phyloP scores from a whole-genome alignment of 1,139 yeast genomes.

The Candida sanyaensis region DNA sequence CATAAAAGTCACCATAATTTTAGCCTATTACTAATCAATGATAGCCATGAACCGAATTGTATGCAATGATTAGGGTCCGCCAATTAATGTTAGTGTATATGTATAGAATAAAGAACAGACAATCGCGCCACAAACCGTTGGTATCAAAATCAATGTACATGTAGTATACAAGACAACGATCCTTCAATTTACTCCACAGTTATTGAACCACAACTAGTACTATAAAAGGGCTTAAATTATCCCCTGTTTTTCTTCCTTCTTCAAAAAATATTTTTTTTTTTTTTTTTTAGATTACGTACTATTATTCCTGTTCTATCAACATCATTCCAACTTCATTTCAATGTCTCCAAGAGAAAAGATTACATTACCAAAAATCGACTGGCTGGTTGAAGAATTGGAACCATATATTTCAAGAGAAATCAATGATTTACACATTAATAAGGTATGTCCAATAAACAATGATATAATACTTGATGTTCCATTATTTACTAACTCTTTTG shows the following conservation, averaged over 20 bases:
- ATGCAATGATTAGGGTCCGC: not conserved
- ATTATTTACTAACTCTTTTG: no score
- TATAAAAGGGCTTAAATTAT: not conserved
- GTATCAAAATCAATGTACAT: no score
- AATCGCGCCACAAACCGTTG: no score
- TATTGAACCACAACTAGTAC: not conserved
- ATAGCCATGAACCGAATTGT: no score
- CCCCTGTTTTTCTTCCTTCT: not conserved
- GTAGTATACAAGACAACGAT: no score
- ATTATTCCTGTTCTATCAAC: not conserved
- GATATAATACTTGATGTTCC: no score
- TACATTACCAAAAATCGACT: slow-evolving; percentile 41
- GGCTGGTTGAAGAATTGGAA: slow-evolving; percentile 44
- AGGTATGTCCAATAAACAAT: slow-evolving; percentile 12
- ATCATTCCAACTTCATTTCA: not conserved
- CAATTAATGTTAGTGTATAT: no score
- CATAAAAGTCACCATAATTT: no score
- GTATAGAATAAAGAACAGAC: no score
- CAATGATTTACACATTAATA: slow-evolving; percentile 42
- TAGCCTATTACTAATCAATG: no score
- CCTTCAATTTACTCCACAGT: not conserved
- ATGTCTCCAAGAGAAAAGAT: slow-evolving; percentile 16
- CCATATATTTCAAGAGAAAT: slow-evolving; percentile 45
- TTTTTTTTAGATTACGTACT: not conserved
- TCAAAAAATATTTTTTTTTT: no score